Evolutionary conservation across 164 flowering plant species (phyloP).

Genomic region (Magnolia sinica): DNA sequence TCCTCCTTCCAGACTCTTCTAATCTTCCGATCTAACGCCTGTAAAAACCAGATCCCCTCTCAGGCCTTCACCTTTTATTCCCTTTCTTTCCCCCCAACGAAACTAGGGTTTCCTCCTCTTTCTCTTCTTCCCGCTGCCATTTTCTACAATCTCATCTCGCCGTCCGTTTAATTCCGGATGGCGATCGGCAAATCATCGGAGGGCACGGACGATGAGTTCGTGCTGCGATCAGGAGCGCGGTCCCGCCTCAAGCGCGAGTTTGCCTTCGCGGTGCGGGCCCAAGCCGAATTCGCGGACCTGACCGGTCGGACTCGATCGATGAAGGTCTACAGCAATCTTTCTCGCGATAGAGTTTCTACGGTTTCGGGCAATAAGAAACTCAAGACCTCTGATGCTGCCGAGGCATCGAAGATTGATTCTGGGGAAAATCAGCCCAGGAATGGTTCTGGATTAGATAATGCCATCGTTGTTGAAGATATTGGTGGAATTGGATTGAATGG

Average conservation of each 20-base stretch:
- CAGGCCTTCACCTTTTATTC: background rate
- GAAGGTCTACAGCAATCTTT: background rate
- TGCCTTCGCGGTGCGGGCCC: constrained; percentile 26
- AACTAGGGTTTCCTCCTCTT: background rate
- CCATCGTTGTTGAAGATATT: background rate
- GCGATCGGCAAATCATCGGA: constrained; percentile 12
- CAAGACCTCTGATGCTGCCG: background rate
- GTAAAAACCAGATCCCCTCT: background rate
- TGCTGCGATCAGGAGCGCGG: constrained; percentile 21
- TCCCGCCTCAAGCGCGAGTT: constrained; percentile 33
- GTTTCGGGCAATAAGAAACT: background rate
- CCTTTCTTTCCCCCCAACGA: background rate
- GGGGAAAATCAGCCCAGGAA: background rate
- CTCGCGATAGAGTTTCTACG: background rate
- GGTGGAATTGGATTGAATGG: background rate
- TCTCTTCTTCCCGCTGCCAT: background rate
- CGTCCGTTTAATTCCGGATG: constrained; percentile 14
- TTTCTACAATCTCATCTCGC: background rate
- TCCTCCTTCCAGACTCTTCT: background rate
- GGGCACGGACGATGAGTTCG: constrained; percentile 24
- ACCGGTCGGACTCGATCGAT: constrained; percentile 22
- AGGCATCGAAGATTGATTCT: background rate
- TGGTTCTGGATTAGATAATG: background rate
- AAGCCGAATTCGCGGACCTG: constrained; percentile 22
- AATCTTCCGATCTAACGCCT: background rate